These are phyloP conservation scores for Naganishia vaughanmartiniae DNA, from an alignment of 768 basidiomycete species.

Conservation along the genomic window DNA sequence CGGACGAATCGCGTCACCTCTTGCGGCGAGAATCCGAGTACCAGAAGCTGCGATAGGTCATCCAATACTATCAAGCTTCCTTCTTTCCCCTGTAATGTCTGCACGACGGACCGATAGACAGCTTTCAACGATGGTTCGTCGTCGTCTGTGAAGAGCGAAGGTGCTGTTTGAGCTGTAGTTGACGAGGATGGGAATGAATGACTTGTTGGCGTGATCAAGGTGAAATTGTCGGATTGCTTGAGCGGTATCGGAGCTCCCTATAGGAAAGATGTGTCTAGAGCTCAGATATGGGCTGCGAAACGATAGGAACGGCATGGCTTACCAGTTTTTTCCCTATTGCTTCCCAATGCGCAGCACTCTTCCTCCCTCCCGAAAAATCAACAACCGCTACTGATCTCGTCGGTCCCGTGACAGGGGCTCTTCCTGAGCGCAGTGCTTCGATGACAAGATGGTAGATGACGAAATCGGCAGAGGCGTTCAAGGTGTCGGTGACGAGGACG, in stretches of 20 bases:
- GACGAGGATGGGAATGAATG: conserved; percentile 39
- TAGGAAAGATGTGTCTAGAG: neutral
- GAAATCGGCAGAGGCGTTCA: conserved; percentile 40
- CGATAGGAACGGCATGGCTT: conserved; percentile 7
- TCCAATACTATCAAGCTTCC: conserved; percentile 41
- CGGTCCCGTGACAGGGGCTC: neutral
- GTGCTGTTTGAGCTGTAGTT: conserved; percentile 16
- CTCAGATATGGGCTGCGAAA: neutral
- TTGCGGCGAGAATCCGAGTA: conserved; percentile 36
- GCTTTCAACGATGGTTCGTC: conserved; percentile 32
- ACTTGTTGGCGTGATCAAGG: conserved; percentile 28
- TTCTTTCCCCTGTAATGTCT: conserved; percentile 2
- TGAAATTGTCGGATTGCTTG: conserved; percentile 1
- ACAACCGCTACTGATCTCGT: conserved; percentile 38
- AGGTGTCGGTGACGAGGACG: conserved; percentile 45
- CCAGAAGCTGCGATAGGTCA: conserved; percentile 40
- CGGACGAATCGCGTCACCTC: conserved; percentile 40
- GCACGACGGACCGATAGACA: conserved; percentile 34
- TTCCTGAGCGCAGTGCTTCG: conserved; percentile 30
- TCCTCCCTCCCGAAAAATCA: conserved; percentile 43
- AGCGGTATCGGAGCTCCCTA: conserved; percentile 21
- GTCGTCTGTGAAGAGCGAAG: conserved; percentile 35
- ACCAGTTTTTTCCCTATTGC: conserved; percentile 46
- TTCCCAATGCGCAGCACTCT: conserved; percentile 38
- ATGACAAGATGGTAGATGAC: conserved; percentile 41